Base-by-base conservation (phyloP, 2,329 filamentous ascomycete species). In the Colletotrichum plurivorum region DNA sequence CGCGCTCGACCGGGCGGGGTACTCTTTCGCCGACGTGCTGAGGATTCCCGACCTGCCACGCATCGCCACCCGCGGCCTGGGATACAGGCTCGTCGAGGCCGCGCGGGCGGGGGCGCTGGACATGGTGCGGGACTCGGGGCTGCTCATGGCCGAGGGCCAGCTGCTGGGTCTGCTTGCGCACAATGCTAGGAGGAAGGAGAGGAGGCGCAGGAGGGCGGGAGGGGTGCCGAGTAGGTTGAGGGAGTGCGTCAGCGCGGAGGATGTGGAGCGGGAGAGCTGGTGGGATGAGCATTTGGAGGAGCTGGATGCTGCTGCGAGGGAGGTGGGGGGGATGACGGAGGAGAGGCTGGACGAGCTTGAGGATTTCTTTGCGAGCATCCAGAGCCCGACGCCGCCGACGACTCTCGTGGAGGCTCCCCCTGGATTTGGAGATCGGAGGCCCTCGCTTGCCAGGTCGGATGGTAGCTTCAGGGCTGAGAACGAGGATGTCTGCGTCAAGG, bases 21-120 rank as follows among this genome's bases (percentile, higher is more conserved):
- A 69, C 18, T 46, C 57, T 27, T 54, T 71, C n/a, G 25, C 49
- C 6, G 60, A 71, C 27, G 45, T 69, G 8, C 36, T 53, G 8
- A 13, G 18, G 36, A 66, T 69, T 25, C 18, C 22, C 9, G 69
- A 71, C n/a, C 54, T 69, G 15, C 36, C 45, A 9, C 12, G 13
- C 12, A 41, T 71, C n/a, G 41, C 69, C 2, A 56, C 45, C 8
- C 15, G 25, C 1, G 61, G 66, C 7, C 13, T 65, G 13, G 53
- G 18, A 13, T 39, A 18, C 15, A 25, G 53, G 31, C 18, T 71
- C 3, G 13, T 69, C 4, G 39, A 39, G 46, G 55, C 58, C 12
- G 69, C 61, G 2, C 60, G 60, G 57, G 43, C 36, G 16, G 66
- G 69, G 3, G 39, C 53, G 16, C 15, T 69, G 39, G 16, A 31